A percentile compares a stretch with the other conserved stretches of the same genome.
These are phyloP conservation scores for Kwoniella sp. DNA, from an alignment of 768 basidiomycete genomes.

Conservation along the genomic window DNA sequence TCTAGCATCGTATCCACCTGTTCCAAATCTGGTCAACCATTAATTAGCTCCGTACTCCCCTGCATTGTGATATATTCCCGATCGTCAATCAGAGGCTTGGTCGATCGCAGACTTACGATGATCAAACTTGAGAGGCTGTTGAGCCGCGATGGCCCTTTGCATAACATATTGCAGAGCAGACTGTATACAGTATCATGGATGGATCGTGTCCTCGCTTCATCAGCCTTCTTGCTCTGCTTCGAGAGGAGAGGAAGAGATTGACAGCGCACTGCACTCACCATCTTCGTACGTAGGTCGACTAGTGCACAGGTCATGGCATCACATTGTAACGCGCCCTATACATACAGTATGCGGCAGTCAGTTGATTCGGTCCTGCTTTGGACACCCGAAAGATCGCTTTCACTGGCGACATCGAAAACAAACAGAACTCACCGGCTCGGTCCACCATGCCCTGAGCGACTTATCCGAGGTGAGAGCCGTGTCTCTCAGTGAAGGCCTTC, in stretches of 20 bases:
- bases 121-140: constrained; percentile 2
- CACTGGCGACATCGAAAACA: too few species aligned
- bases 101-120: constrained; percentile 11
- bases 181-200: background rate
- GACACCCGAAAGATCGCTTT: background rate
- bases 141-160: constrained; percentile 10
- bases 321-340: constrained; percentile 6
- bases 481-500: constrained; percentile 7
- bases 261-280: constrained; percentile 16
- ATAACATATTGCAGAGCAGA: constrained; percentile 3
- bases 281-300: constrained; percentile 5
- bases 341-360: background rate
- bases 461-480: constrained; percentile 1
- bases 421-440: constrained; percentile 5
- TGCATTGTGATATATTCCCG: too few species aligned
- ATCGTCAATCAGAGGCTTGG: constrained; percentile 3
- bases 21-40: background rate
- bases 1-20: constrained; percentile 7
- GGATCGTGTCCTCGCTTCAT: too few species aligned
- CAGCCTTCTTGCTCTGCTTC: too few species aligned
- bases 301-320: constrained; percentile 19
- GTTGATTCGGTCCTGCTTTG: too few species aligned
- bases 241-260: too few species aligned
- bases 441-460: constrained; percentile 11
- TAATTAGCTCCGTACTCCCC: too few species aligned